Percentiles rank a stretch among this genome's conserved stretches.
Conservation (phyloP, 2,329 filamentous ascomycete species). For the Penicillium sp. region DNA sequence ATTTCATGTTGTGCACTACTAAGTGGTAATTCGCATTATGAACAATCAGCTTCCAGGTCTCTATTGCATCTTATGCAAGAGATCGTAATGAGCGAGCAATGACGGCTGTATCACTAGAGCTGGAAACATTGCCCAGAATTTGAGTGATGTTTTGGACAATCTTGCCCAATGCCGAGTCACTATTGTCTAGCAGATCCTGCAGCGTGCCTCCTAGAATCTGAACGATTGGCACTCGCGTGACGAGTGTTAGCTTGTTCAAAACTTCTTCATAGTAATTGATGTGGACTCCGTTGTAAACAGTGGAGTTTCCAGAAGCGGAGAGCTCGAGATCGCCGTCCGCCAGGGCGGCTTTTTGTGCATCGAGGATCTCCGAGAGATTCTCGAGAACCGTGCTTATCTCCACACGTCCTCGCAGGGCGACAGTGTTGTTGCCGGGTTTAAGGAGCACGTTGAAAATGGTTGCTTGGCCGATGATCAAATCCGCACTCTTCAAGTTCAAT, state of each 20-base stretch:
- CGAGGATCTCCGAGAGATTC: slow-evolving; percentile 16
- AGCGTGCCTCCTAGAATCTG: slow-evolving; percentile 17
- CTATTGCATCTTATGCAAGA: not conserved
- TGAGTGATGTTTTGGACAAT: slow-evolving; percentile 2
- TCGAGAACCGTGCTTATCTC: slow-evolving; percentile 10
- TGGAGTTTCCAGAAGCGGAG: slow-evolving; percentile 17
- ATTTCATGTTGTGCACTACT: not conserved
- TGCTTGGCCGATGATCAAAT: slow-evolving; percentile 20
- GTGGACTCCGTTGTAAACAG: slow-evolving; percentile 16
- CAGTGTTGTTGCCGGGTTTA: slow-evolving; percentile 23
- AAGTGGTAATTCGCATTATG: not conserved
- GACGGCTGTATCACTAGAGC: not conserved
- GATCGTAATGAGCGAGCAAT: not conserved
- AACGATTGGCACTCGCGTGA: slow-evolving; percentile 17
- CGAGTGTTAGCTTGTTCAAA: slow-evolving; percentile 16
- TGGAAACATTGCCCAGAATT: not conserved
- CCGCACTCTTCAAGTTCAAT: slow-evolving; percentile 41
- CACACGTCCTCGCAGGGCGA: slow-evolving; percentile 17
- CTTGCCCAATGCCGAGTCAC: slow-evolving; percentile 4
- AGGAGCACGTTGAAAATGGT: slow-evolving; percentile 20
- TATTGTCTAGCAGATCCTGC: slow-evolving; percentile 1
- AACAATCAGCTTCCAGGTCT: not conserved
- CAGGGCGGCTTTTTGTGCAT: slow-evolving; percentile 10
- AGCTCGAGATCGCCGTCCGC: slow-evolving; percentile 10
- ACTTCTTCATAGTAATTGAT: slow-evolving; percentile 22